A percentile compares a stretch with the other conserved stretches of the same genome.
These are phyloP conservation scores for Porogramme epimiltina DNA, from an alignment of 1,284 basidiomycete genomes.

Conservation along the genomic window DNA sequence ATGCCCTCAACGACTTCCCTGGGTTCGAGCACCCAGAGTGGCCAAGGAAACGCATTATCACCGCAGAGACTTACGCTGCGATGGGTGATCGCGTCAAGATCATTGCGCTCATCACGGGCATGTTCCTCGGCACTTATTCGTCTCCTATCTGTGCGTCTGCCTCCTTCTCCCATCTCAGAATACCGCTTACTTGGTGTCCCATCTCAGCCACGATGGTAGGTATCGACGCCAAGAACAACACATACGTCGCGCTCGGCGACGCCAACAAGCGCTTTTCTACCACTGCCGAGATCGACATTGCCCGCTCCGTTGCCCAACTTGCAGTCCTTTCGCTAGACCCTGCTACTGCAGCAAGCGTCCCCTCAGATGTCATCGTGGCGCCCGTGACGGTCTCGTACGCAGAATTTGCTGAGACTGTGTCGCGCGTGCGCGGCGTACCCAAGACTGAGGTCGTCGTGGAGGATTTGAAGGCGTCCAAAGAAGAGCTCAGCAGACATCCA, in stretches of 20 bases:
- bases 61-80: slow-evolving; percentile 12
- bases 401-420: slow-evolving; percentile 19
- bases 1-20: slow-evolving; percentile 27
- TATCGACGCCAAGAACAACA: slow-evolving; percentile 22
- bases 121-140: slow-evolving; percentile 25
- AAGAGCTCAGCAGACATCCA: slow-evolving; percentile 16
- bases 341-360: slow-evolving; percentile 20
- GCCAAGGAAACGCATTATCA: slow-evolving; percentile 24
- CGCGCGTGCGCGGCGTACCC: slow-evolving; percentile 15
- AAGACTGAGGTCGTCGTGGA: slow-evolving; percentile 12
- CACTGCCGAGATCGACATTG: slow-evolving; percentile 30
- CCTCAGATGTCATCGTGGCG: slow-evolving; percentile 25
- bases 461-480: slow-evolving; percentile 16
- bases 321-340: slow-evolving; percentile 25
- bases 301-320: slow-evolving; percentile 26
- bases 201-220: slow-evolving; percentile 16
- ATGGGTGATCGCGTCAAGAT: slow-evolving; percentile 23
- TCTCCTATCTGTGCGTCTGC: neutral
- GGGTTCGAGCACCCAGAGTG: slow-evolving; percentile 25
- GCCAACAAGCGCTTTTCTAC: slow-evolving; percentile 16
- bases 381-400: slow-evolving; percentile 19
- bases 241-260: slow-evolving; percentile 23
- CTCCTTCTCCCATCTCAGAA: too few relatives aligned
- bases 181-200: too few relatives aligned
- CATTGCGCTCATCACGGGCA: slow-evolving; percentile 25